Conservation (phyloP, 2,329 filamentous ascomycete genomes). For the Talaromyces rugulosus region DNA sequence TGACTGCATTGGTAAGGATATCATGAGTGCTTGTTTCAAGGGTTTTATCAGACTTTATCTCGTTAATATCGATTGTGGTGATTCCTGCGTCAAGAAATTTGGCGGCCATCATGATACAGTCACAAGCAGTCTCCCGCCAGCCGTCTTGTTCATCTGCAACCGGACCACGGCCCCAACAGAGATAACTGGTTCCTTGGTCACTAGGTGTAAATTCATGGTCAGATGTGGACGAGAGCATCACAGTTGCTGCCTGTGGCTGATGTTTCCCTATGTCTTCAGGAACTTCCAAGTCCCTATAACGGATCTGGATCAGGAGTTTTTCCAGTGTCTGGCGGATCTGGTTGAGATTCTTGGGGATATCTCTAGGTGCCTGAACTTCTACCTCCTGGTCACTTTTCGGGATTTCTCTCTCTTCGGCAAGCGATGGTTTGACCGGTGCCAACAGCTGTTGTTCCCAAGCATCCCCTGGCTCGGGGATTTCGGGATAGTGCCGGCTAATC, state of each 20-base stretch:
- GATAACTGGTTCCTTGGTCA: neutral
- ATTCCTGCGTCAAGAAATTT: constrained; percentile 34
- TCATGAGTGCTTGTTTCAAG: constrained; percentile 11
- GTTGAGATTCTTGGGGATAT: constrained; percentile 3
- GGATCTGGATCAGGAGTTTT: constrained; percentile 1
- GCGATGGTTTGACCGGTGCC: neutral
- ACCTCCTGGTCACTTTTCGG: neutral
- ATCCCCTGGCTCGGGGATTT: constrained; percentile 8
- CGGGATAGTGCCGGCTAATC: constrained; percentile 22
- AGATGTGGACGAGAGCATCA: neutral
- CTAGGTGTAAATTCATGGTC: neutral
- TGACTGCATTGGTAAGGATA: neutral
- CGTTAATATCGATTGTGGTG: constrained; percentile 25
- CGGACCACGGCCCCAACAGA: constrained; percentile 1
- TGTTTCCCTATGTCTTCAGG: neutral
- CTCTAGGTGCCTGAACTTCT: neutral
- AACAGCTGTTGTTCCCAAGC: neutral
- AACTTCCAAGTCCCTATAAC: constrained; percentile 6
- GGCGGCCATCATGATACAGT: constrained; percentile 31
- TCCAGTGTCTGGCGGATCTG: constrained; percentile 4
- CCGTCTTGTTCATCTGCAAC: neutral
- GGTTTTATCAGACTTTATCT: constrained; percentile 15
- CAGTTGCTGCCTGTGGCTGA: neutral
- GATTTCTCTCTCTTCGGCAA: neutral
- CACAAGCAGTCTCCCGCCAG: constrained; percentile 15